Base-by-base conservation (phyloP, 257 asterid species). In the Gentiana straminea region DNA sequence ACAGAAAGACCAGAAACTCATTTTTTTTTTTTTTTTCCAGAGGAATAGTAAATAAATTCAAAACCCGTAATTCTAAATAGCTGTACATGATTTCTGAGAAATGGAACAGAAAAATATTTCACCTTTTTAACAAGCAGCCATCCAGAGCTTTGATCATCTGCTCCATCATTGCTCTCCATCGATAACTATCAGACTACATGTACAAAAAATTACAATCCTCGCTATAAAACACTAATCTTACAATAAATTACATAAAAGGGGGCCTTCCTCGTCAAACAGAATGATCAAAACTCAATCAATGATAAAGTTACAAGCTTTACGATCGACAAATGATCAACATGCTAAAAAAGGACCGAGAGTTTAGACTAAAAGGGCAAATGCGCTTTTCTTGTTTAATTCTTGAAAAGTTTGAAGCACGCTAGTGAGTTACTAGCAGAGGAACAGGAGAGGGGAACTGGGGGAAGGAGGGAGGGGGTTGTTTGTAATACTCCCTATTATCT, bases 121-220 rank as follows among this genome's bases (percentile, higher is more conserved):
- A 92, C 98, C 97, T 92, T 92, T 83, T 88, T 92, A 36, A 92
- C 98, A 74, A 84, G 93, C 88, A 83, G 79, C 98, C 98, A 92
- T 53, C 97, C 98, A 68, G 98, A 86, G 44, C 94, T 82, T 60
- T 83, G 93, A 75, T 92, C 96, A 63, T 81, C 95, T 52, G 73
- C 84, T 51, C 80, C 92, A 63, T 77, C 83, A 66, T 68, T 66
- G 61, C 69, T 72, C 71, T 82, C 94, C 96, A 90, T 86, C 59
- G 39, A 71, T 12, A 69, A 66, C 63, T 79, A 67, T 68, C 60
- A 62, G 52, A 65, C 63, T 62, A 67, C 63, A 13, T 51, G 47
- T n/a, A 33, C 15, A 69, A 32, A 39, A 49, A 12, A 8, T n/a
- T 13, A 7, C 6, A 54, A 9, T 39, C 38, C 46, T 50, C 51